phyloP scores from a whole-genome alignment of 1,284 basidiomycete genomes.

The Mycena citricolor region DNA sequence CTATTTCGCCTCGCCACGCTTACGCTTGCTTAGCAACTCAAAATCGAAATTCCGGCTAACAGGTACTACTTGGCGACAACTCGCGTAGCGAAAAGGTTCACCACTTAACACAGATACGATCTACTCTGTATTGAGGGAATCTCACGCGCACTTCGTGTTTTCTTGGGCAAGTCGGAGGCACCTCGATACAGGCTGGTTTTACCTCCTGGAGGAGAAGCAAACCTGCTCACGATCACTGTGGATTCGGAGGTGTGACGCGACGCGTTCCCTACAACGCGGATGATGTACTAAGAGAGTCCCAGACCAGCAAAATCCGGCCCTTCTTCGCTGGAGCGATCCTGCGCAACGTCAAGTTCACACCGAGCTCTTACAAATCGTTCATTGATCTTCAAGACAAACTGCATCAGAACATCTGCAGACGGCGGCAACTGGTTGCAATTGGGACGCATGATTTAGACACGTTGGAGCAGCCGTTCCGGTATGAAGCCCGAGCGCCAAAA shows the following conservation, averaged over 20 bases:
- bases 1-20: background rate
- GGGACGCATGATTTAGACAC: conserved; percentile 98
- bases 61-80: too few relatives aligned
- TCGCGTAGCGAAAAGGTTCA: too few relatives aligned
- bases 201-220: conserved; percentile 64
- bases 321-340: conserved; percentile 91
- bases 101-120: conserved; percentile 96
- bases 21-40: conserved; percentile 72
- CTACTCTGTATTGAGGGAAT: conserved; percentile 97
- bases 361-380: conserved; percentile 91
- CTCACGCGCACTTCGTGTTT: conserved; percentile 83
- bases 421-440: conserved; percentile 91
- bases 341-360: conserved; percentile 87
- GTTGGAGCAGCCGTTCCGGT: conserved; percentile 84
- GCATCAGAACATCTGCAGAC: conserved; percentile 92
- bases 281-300: conserved; percentile 8
- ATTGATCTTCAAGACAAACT: conserved; percentile 99
- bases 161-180: conserved; percentile 72
- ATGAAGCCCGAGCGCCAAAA: conserved; percentile 86
- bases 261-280: background rate
- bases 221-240: conserved; percentile 68
- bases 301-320: conserved; percentile 86
- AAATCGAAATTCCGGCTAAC: conserved; percentile 98
- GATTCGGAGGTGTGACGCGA: conserved; percentile 61
- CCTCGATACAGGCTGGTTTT: conserved; percentile 74